Base-by-base conservation (phyloP, 1,284 basidiomycete genomes). In the Mycosarcoma maydis region DNA sequence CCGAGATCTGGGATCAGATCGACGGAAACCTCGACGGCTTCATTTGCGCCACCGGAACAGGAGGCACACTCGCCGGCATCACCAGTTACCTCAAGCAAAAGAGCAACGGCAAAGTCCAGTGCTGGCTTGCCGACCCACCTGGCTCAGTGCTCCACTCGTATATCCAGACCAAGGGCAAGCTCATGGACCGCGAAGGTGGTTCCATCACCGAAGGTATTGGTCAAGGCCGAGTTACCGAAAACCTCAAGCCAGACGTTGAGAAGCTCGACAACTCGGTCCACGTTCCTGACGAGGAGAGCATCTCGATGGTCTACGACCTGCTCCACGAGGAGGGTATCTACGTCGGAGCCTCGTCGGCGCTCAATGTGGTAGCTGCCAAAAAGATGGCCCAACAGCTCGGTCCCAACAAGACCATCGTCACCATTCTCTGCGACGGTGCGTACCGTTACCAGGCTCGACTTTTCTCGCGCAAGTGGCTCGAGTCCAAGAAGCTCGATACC, bases 151-250 rank as follows among this genome's bases (percentile, higher is more conserved):
- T 99, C 64, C 89, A 92, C 74, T 89, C 90, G 80, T 93, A 94
- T 80, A 83, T 98, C 46, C 87, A 87, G 50, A 92, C 89, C 70
- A 92, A 92, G 1, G 73, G 77, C 41, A 89, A 91, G 32, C 88
- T 89, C 78, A 86, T 94, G 68, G 85, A 86, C 27, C 92, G 96
- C 75, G 85, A 94, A 65, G 86, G 85, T 37, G 85, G 94, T 64
- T 94, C 92, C 16, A 97, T 99, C 80, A 98, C 96, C 3, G 95
- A 98, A 87, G 95, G 94, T 41, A 98, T 98, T 75, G 96, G 96
- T 69, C 96, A 99, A 83, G 95, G 95, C 20, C 90, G 95, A 62
- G 87, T 99, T 47, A 99, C 95, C n/a, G 86, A 92, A 76, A 99
- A 99, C 83, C 85, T 98, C 71, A 89, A 85, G 37, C 92, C 90